Conservation (phyloP, 495 filamentous ascomycete genomes). For the Staphylotrichum longicolle region DNA sequence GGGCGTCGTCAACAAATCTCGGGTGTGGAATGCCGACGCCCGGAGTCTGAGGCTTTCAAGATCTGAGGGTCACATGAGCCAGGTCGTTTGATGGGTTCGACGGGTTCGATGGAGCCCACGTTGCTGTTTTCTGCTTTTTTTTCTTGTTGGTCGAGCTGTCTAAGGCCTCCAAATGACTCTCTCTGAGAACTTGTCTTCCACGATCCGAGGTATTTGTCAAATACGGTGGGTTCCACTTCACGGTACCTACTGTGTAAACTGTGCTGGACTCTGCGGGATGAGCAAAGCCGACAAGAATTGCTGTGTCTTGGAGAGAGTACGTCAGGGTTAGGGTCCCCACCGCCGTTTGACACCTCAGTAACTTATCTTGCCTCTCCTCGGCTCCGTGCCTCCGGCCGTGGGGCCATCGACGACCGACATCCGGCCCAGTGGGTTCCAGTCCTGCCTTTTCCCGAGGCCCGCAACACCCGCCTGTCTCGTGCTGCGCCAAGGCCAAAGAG, state of each 20-base stretch:
- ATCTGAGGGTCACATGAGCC: background rate
- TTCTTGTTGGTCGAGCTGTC: background rate
- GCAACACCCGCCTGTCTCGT: background rate
- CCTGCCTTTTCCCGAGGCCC: slow-evolving; percentile 11
- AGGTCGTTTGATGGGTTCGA: no score
- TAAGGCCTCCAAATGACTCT: no score
- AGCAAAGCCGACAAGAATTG: no score
- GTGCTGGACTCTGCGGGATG: no score
- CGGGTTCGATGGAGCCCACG: background rate
- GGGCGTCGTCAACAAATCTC: slow-evolving; percentile 26
- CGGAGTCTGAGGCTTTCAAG: background rate
- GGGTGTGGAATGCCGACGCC: slow-evolving; percentile 13
- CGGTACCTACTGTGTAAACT: no score
- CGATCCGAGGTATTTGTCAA: no score
- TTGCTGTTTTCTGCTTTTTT: background rate
- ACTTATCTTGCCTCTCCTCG: background rate
- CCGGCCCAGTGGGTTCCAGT: background rate
- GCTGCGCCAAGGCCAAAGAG: slow-evolving; percentile 10
- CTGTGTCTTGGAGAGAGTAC: no score
- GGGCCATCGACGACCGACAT: slow-evolving; percentile 2
- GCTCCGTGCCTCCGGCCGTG: background rate
- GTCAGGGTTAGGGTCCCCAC: slow-evolving; percentile 9
- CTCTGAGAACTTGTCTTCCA: no score
- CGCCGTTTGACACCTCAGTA: no score
- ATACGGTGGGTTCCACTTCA: no score